Base-by-base conservation (phyloP, 2,329 filamentous ascomycete genomes). In the Clarireedia monteithiana region DNA sequence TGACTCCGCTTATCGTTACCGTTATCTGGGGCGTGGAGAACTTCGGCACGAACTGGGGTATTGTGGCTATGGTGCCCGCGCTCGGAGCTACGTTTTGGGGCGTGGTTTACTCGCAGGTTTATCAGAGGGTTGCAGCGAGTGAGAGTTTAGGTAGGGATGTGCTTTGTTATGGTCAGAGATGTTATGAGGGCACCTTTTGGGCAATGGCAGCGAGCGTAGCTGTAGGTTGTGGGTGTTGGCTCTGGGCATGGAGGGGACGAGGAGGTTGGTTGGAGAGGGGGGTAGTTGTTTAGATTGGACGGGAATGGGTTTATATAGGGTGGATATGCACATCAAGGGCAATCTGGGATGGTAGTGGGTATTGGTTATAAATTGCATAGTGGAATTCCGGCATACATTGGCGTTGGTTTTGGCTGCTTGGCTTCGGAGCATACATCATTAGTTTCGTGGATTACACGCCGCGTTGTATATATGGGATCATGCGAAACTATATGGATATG, bases 1-100 rank as follows among this genome's bases (percentile, higher is more conserved):
- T 97, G 5, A 88, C 88, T 0, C 94, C 94, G 2, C 91, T 97
- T 62, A 89, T 97, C 56, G 87, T 96, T 63, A 90, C 86, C n/a
- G 91, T 96, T 9, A 92, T 99, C 47, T 99, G 94, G 94, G 94
- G 94, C 26, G 91, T 96, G 0, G 91, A 97, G 75, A 99, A 97
- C 70, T 97, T 99, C 69, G 94, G 90, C 57, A 99, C 94, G 0
- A 97, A 99, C 66, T 99, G 92, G 84, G 94, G 94, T 9, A 91
- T 97, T 59, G 84, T 97, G 6, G 91, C 91, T 44, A 94, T 95
- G 77, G 85, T 92, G 56, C 94, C 94, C 2, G 94, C 94, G 0
- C 73, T 88, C 0, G 94, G 92, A 0, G 91, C 92, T 0, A 90
- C 90, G 0, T 79, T 96, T 34, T 99, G 92, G 91, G 90, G 91